Evolutionary conservation across 768 basidiomycete genomes (phyloP), one percentile per base, ranked within the genome.

Genomic region (Leccinum rimulosum): DNA sequence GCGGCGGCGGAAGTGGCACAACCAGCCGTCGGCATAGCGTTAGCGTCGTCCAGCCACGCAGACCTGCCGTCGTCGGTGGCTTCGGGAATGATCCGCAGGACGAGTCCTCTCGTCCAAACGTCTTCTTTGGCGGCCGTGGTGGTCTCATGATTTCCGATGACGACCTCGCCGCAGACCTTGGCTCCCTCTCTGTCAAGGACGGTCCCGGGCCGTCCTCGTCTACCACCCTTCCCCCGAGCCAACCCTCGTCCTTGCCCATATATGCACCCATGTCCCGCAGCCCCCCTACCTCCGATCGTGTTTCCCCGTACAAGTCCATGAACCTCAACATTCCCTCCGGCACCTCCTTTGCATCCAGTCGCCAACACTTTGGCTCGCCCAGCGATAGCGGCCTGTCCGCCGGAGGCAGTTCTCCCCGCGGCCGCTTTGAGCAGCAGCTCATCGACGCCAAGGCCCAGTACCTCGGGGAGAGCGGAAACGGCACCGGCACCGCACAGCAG

Each of bases 1-100:
- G 79, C 4, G 81, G 77, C 7, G 87, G 86, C 0, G 92, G 91
- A 3, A 88, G 91, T 64, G 92, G 91, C 3, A 88, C 90, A 5
- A 91, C 92, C 7, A 92, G 89, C 64, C 76, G 92, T 38, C 77
- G 92, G 19, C 91, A 93, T 63, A 91, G 89, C 59, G 91, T 93
- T 64, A 89, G 87, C 61, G 84, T 92, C 65, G 89, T 92, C 12
- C 91, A 90, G 68, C 88, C 89, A 0, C 79, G 87, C 5, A 74
- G 87, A 51, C 79, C 84, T 5, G 83, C 82, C 56, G 76, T 87
- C 52, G 82, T 88, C 1, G 68, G 53, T 14, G 89, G 88, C 3
- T 91, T 91, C 73, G 82, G 79, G 1, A 70, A 64, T 17, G 82
- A 83, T 51, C 69, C 62, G 19, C 72, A 74, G 30, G 82, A 83